These are phyloP conservation scores for Paramyrothecium roridum DNA, from an alignment of 2,329 filamentous ascomycete species.

Conservation along the genomic window DNA sequence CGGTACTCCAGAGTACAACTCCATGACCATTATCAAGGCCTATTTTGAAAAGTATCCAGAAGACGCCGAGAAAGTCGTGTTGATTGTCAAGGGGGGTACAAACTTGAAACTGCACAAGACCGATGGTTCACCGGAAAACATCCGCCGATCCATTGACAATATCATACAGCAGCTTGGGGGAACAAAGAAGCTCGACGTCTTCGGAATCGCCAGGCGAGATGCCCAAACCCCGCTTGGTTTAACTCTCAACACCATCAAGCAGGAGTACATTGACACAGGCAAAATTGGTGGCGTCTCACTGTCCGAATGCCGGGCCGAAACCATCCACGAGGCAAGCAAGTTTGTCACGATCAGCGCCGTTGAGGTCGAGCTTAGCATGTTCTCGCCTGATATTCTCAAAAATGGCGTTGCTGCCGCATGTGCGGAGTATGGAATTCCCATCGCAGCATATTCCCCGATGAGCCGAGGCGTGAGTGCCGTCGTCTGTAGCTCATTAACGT, in stretches of 20 bases:
- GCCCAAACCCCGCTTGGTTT: slow-evolving; percentile 39
- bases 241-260: slow-evolving; percentile 37
- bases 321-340: slow-evolving; percentile 45
- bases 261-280: slow-evolving; percentile 48
- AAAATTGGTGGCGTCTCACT: slow-evolving; percentile 49
- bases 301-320: slow-evolving; percentile 47
- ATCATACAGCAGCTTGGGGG: slow-evolving; percentile 48
- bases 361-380: slow-evolving; percentile 54
- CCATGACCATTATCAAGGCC: slow-evolving; percentile 54
- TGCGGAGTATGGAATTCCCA: slow-evolving; percentile 61
- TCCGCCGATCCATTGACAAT: slow-evolving; percentile 57
- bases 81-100: slow-evolving; percentile 60
- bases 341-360: slow-evolving; percentile 41
- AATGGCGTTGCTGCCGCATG: slow-evolving; percentile 55
- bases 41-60: slow-evolving; percentile 65
- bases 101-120: slow-evolving; percentile 30
- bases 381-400: slow-evolving; percentile 41
- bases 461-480: slow-evolving; percentile 45
- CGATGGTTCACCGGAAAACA: slow-evolving; percentile 50
- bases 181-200: slow-evolving; percentile 59
- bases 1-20: slow-evolving; percentile 55
- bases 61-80: slow-evolving; percentile 57
- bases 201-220: slow-evolving; percentile 57
- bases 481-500: not conserved
- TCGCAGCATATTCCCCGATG: slow-evolving; percentile 71